A percentile compares a stretch with the other conserved stretches of the same genome.
Conservation (phyloP, 305 asterid genomes). For the Caryopteris hybrid region DNA sequence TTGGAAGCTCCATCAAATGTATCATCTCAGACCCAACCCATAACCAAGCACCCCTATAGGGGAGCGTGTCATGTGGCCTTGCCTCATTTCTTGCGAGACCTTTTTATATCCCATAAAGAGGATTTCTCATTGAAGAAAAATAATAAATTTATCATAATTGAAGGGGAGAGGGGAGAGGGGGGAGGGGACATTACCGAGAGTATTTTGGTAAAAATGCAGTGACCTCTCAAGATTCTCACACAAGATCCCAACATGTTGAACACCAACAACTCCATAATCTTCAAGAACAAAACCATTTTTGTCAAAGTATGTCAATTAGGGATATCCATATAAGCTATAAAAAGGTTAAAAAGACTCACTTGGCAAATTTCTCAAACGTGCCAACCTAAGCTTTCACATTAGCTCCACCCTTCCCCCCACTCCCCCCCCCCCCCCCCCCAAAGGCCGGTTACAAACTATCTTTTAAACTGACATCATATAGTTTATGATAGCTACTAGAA, state of each 20-base stretch:
- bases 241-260: slow-evolving; percentile 87
- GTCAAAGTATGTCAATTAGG: slow-evolving; percentile 13
- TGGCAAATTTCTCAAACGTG: background rate
- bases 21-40: slow-evolving; percentile 97
- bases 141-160: background rate
- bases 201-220: slow-evolving; percentile 72
- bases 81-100: slow-evolving; percentile 87
- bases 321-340: background rate
- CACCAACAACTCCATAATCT: slow-evolving; percentile 79
- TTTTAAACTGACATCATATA: background rate
- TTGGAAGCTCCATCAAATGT: slow-evolving; percentile 97
- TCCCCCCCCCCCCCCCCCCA: background rate
- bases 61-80: slow-evolving; percentile 90
- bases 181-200: slow-evolving; percentile 74
- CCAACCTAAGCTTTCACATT: background rate
- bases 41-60: slow-evolving; percentile 93
- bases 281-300: slow-evolving; percentile 11
- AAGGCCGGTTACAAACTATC: background rate
- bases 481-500: background rate
- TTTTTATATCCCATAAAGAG: too few species aligned
- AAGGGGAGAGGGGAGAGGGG: background rate
- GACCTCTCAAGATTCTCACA: slow-evolving; percentile 91
- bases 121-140: background rate
- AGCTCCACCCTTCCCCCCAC: background rate
- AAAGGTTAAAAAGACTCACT: background rate